A percentile compares a stretch with the other conserved stretches of the same genome.
These are phyloP conservation scores for Exophiala calicioides DNA, from an alignment of 2,329 filamentous ascomycete genomes.

Conservation along the genomic window DNA sequence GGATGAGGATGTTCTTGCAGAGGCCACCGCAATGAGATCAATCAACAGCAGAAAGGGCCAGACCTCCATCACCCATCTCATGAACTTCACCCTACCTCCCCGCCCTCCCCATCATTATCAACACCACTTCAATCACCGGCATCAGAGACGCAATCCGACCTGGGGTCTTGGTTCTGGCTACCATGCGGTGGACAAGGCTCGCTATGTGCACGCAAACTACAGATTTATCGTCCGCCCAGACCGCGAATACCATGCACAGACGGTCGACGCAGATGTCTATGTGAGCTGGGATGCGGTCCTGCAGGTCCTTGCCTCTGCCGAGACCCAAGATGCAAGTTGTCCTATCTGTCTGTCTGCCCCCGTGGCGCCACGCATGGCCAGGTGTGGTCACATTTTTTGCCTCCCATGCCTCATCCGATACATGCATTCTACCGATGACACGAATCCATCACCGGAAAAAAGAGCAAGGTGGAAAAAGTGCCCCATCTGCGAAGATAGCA, in stretches of 20 bases:
- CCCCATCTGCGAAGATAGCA: constrained; percentile 88
- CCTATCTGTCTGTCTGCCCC: constrained; percentile 93
- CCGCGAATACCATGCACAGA: constrained; percentile 76
- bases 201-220: constrained; percentile 94
- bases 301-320: constrained; percentile 85
- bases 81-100: constrained; percentile 83
- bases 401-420: constrained; percentile 90
- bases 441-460: constrained; percentile 62
- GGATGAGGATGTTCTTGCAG: constrained; percentile 85
- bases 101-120: constrained; percentile 61
- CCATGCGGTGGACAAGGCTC: constrained; percentile 86
- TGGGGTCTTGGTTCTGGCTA: constrained; percentile 88
- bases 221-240: constrained; percentile 89
- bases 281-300: constrained; percentile 88
- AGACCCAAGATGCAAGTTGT: constrained; percentile 85
- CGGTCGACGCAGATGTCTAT: constrained; percentile 81
- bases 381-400: constrained; percentile 96
- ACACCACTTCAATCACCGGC: constrained; percentile 56
- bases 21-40: constrained; percentile 67
- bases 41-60: constrained; percentile 79
- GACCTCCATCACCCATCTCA: constrained; percentile 93
- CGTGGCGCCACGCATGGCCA: constrained; percentile 93
- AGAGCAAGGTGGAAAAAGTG: constrained; percentile 88
- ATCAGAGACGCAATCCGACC: constrained; percentile 69
- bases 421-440: constrained; percentile 84